Evolutionary conservation across 1,284 basidiomycete species (phyloP), one percentile per base, ranked within the genome.

Genomic region (Cryptococcus deneoformans): DNA sequence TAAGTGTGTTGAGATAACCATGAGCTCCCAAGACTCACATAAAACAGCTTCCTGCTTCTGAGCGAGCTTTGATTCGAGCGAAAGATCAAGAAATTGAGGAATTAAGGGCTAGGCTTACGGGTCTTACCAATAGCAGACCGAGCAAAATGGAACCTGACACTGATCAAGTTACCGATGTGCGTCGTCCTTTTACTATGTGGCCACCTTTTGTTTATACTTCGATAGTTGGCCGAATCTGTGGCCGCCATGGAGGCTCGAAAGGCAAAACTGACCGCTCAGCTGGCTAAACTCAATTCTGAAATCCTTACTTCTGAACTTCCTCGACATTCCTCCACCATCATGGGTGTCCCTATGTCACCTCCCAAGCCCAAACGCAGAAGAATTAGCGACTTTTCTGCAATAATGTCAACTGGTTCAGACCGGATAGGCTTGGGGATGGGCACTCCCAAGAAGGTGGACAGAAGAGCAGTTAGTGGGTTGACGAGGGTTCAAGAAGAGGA

Each of bases 71-170:
- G 47, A 77, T 80, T 43, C 67, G 72, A 39, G 73, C 76, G 2
- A 80, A 81, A 60, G 76, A 80, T 48, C 62, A 71, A 35, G 78
- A 81, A 63, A 79, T 82, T 36, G 75, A 72, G 6, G 65, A 65
- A 7, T 69, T 82, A 14, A 73, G 71, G 51, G 51, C 58, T 5
- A 72, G 79, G 47, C 67, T 79, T 10, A 61, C 71, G 46, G 61
- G 56, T 2, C 47, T 76, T 44, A 62, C 57, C 3, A 42, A 38
- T 4, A 46, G 47, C 12, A 20, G 52, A 5, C 11, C 50, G 12
- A 12, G 54, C n/a, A 45, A 42, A 14, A 48, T 55, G 6, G 50
- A 47, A 37, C n/a, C 50, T 9, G 42, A 59, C 54, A 20, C 37
- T 42, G 50, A 57, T 20, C 61, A 67, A 14, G 62, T 67, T 29